Base-by-base conservation (phyloP, 2,329 filamentous ascomycete species). In the Fusarium sp. region DNA sequence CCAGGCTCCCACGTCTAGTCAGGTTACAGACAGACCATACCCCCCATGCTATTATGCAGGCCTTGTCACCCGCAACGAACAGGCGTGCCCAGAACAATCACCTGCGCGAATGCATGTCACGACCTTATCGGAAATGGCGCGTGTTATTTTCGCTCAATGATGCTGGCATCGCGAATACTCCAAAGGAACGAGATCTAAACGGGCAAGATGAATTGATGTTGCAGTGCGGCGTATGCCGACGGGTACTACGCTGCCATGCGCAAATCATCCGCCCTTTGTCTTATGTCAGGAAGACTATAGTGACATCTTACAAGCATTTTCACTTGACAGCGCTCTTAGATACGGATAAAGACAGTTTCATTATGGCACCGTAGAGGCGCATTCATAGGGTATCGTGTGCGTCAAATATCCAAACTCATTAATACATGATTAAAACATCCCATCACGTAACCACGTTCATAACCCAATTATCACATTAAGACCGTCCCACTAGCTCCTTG, bases 401-500 rank as follows among this genome's bases (percentile, higher is more conserved):
- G 28, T 62, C 45, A 32, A 42, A 26, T 24, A 55, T 45, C 56
- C 24, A 28, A 56, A 42, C 48, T 56, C 63, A 65, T 66, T 20
- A 65, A 30, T 55, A 41, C 62, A 65, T 57, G 39, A 50, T 59
- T 36, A 63, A 14, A 62, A 38, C 22, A 38, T 57, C 24, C 22
- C 38, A 30, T 61, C 22, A 13, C 42, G 15, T 45, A 44, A 36
- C 12, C 8, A 38, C 26, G 8, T 34, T 45, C 62, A 28, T 65
- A 20, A 26, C 15, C 26, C 58, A 26, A 39, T 39, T 17, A 20
- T 34, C 39, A 6, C 47, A 68, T 51, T 72, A 76, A 17, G 70
- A 60, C 60, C 63, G 62, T 26, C 75, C 77, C 70, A 80, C 76
- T 18, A 81, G 62, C 20, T 80, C 75, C 62, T 80, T 78, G 14